Evolutionary conservation across 768 basidiomycete species (phyloP).

Genomic region (Botryobasidium botryosum): DNA sequence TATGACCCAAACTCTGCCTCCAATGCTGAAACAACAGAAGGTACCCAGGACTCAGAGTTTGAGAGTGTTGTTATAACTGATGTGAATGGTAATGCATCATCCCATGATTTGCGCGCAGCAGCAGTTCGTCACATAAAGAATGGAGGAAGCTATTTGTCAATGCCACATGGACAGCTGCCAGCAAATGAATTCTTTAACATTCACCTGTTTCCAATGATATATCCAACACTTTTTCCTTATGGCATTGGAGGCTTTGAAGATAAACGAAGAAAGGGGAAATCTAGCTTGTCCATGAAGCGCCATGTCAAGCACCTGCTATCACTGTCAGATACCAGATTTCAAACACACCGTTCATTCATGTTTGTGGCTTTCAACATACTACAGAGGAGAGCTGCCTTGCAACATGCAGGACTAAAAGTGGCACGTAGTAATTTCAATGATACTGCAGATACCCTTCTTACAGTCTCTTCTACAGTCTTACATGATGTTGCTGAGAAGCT

Average conservation of each 20-base stretch:
- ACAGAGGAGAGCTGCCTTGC: constrained; percentile 6
- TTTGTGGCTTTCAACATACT: constrained; percentile 13
- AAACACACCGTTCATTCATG: constrained; percentile 11
- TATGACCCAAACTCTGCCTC: too few relatives aligned
- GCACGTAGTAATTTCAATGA: constrained; percentile 1
- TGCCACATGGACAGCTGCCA: not conserved
- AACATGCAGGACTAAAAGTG: constrained; percentile 8
- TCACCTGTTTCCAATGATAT: constrained; percentile 12
- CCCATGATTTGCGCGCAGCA: too few relatives aligned
- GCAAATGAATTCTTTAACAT: constrained; percentile 2
- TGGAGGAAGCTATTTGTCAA: not conserved
- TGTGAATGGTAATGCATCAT: too few relatives aligned
- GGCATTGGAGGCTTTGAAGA: constrained; percentile 14
- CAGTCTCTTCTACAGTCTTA: constrained; percentile 5
- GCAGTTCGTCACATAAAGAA: too few relatives aligned
- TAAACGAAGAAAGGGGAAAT: not conserved
- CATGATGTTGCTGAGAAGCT: constrained; percentile 6
- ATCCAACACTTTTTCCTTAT: constrained; percentile 15
- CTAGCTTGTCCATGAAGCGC: not conserved
- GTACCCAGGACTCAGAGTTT: too few relatives aligned
- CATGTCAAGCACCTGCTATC: constrained; percentile 9
- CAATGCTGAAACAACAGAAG: too few relatives aligned
- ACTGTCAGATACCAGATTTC: constrained; percentile 12
- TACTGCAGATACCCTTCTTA: constrained; percentile 5
- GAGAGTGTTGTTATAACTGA: too few relatives aligned